These are phyloP conservation scores for Linaria vulgaris DNA, from an alignment of 257 asterid species.

Conservation along the genomic window DNA sequence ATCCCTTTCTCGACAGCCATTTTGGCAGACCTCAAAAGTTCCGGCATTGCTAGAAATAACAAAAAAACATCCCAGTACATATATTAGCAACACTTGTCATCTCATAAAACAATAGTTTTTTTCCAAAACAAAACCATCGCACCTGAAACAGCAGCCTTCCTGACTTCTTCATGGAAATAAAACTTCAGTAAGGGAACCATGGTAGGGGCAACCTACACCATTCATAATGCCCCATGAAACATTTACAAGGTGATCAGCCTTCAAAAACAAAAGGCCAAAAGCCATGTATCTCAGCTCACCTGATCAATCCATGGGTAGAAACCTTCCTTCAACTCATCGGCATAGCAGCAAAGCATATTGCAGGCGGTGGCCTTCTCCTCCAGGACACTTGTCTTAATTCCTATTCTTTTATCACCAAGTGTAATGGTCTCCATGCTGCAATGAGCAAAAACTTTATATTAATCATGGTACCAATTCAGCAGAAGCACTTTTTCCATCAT, in stretches of 20 bases:
- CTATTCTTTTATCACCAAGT: slow-evolving; percentile 94
- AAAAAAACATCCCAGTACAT: slow-evolving; percentile 23
- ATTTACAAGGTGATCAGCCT: slow-evolving; percentile 17
- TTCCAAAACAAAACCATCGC: slow-evolving; percentile 20
- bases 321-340: slow-evolving; percentile 97
- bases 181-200: slow-evolving; percentile 88
- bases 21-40: slow-evolving; percentile 86
- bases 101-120: neutral
- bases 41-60: slow-evolving; percentile 82
- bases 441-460: slow-evolving; percentile 18
- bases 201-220: slow-evolving; percentile 84
- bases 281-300: slow-evolving; percentile 48
- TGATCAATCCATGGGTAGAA: slow-evolving; percentile 99
- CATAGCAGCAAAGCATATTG: slow-evolving; percentile 98
- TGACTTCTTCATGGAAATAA: slow-evolving; percentile 98
- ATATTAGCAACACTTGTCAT: slow-evolving; percentile 4
- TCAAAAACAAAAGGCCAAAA: slow-evolving; percentile 21
- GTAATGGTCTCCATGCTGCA: slow-evolving; percentile 98
- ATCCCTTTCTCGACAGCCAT: slow-evolving; percentile 92
- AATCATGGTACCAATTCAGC: neutral
- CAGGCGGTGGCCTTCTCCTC: slow-evolving; percentile 99
- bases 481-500: neutral
- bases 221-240: slow-evolving; percentile 12
- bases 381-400: slow-evolving; percentile 90
- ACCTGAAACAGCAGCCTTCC: slow-evolving; percentile 99